Evolutionary conservation across 345 rosid species (phyloP).

Genomic region (Sisymbrium altissimum): DNA sequence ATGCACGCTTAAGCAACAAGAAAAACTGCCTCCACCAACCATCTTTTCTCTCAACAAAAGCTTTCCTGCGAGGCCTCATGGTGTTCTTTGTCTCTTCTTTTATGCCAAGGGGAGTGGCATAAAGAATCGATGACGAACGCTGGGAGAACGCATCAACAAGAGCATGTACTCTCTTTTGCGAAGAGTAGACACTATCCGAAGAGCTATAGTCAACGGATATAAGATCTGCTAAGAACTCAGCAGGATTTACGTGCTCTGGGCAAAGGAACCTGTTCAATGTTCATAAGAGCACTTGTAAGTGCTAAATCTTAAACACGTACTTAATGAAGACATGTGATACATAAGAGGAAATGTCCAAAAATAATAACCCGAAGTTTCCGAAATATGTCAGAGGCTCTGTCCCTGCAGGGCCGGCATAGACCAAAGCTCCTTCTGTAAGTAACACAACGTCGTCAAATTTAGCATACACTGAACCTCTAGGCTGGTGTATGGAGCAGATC

Average conservation of each 20-base stretch:
- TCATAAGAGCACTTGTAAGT: conserved; percentile 16
- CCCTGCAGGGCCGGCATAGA: conserved; percentile 88
- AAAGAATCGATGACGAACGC: conserved; percentile 51
- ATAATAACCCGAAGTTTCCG: conserved; percentile 76
- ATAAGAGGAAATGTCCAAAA: conserved; percentile 23
- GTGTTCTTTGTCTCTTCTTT: conserved; percentile 34
- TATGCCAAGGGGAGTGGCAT: conserved; percentile 60
- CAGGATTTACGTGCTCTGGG: conserved; percentile 91
- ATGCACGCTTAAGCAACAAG: conserved; percentile 88
- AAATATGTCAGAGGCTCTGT: conserved; percentile 75
- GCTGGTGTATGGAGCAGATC: conserved; percentile 97
- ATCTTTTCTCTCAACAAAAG: conserved; percentile 47
- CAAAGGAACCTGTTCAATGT: conserved; percentile 61
- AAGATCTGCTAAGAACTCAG: conserved; percentile 97
- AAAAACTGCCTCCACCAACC: conserved; percentile 86
- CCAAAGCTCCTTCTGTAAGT: conserved; percentile 72
- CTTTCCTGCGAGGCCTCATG: conserved; percentile 40
- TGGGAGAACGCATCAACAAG: conserved; percentile 79
- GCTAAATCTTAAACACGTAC: not conserved
- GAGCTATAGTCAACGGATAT: conserved; percentile 91
- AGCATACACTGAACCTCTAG: conserved; percentile 84
- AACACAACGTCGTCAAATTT: conserved; percentile 92
- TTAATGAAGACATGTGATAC: not conserved
- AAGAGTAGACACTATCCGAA: conserved; percentile 66
- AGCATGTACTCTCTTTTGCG: conserved; percentile 83